These are phyloP conservation scores for Periconia digitata DNA, from an alignment of 2,329 filamentous ascomycete genomes.

Conservation along the genomic window DNA sequence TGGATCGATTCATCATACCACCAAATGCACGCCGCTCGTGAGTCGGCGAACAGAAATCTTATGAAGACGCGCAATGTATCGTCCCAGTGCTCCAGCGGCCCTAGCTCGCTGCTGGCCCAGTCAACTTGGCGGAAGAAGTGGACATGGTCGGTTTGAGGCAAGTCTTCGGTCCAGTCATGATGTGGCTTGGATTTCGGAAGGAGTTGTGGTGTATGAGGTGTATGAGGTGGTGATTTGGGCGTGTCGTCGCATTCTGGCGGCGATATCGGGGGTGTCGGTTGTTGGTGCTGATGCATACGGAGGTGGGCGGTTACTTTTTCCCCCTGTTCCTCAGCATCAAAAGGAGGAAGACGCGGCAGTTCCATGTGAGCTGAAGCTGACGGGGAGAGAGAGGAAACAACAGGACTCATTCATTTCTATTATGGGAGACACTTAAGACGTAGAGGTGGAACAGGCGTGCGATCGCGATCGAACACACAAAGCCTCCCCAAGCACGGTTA, in stretches of 20 bases:
- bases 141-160: constrained; percentile 34
- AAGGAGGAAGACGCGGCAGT: not conserved
- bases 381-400: not conserved
- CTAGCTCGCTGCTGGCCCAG: constrained; percentile 30
- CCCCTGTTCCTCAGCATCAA: not conserved
- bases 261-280: not conserved
- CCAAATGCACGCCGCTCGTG: constrained; percentile 36
- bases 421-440: not conserved
- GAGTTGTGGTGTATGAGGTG: not conserved
- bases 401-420: not conserved
- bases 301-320: not conserved
- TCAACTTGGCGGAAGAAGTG: constrained; percentile 34
- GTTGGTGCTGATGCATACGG: not conserved
- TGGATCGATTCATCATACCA: constrained; percentile 19
- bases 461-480: not conserved
- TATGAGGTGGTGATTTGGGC: not conserved
- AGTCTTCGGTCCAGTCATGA: constrained; percentile 31
- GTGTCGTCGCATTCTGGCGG: not conserved
- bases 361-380: not conserved
- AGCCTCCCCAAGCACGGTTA: not conserved
- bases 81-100: constrained; percentile 27
- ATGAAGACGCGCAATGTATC: constrained; percentile 32
- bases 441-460: not conserved
- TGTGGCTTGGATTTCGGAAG: not conserved
- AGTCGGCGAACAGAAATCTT: constrained; percentile 34